These are phyloP conservation scores for Hibiscus trionum DNA, from an alignment of 345 rosid species.

Conservation along the genomic window DNA sequence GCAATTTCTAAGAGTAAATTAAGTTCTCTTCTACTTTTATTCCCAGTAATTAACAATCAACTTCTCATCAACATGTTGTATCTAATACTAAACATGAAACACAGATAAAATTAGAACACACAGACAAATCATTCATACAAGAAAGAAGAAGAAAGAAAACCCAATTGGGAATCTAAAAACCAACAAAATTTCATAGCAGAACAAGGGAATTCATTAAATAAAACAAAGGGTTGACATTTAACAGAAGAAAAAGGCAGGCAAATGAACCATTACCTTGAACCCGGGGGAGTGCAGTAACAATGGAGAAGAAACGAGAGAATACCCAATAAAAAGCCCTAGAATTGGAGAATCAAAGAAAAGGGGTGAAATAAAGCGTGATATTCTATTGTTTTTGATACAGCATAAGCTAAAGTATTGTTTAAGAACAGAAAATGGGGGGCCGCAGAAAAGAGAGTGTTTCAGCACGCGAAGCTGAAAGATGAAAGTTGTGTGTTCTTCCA, in stretches of 20 bases:
- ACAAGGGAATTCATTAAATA: neutral
- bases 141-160: neutral
- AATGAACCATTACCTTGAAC: constrained; percentile 5
- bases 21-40: neutral
- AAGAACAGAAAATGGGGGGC: no score
- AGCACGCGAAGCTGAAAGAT: no score
- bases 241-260: neutral
- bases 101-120: neutral
- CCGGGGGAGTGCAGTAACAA: constrained; percentile 12
- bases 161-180: neutral
- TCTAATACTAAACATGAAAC: neutral
- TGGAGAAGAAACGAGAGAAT: constrained; percentile 4
- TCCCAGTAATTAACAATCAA: neutral
- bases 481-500: no score
- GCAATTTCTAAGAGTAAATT: neutral
- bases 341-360: constrained; percentile 8
- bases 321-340: constrained; percentile 16
- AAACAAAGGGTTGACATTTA: neutral
- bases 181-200: neutral
- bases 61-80: neutral
- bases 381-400: neutral
- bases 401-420: no score
- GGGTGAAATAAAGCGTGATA: constrained; percentile 16
- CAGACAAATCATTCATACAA: neutral
- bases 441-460: no score